Conservation (phyloP, 1,284 basidiomycete genomes). For the Austropuccinia psidii region DNA sequence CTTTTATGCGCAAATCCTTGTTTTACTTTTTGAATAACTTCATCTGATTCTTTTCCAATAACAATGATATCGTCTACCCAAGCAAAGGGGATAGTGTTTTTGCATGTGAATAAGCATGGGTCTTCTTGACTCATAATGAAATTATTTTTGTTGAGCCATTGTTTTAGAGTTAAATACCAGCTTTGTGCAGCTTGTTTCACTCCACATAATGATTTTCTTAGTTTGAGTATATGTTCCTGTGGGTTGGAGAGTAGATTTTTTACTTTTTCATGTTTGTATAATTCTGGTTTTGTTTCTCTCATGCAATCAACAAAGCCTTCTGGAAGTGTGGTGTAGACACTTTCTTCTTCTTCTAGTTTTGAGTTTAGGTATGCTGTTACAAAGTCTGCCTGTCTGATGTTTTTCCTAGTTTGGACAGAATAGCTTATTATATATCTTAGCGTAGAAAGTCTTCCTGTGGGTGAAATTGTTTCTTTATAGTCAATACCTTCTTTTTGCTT, state of each 20-base stretch:
- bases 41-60: neutral
- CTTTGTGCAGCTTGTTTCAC: conserved; percentile 19
- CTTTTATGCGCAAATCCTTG: neutral
- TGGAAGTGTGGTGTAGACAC: conserved; percentile 1
- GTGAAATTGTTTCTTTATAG: neutral
- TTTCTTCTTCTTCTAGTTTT: neutral
- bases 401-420: neutral
- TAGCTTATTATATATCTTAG: neutral
- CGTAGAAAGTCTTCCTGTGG: neutral
- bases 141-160: neutral
- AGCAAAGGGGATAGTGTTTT: neutral
- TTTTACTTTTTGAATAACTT: neutral
- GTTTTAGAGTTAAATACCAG: conserved; percentile 7
- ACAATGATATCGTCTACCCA: conserved; percentile 2
- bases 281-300: neutral
- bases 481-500: neutral
- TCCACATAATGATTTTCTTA: conserved; percentile 30
- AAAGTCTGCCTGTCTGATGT: conserved; percentile 9
- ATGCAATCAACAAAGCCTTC: conserved; percentile 24
- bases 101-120: neutral
- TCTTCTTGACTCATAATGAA: conserved; percentile 10
- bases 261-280: neutral
- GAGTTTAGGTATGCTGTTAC: conserved; percentile 22
- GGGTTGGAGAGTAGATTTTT: too few species aligned
- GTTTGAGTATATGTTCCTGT: too few species aligned